Evolutionary conservation across 2,329 filamentous ascomycete species (phyloP), one percentile per base, ranked within the genome.

Genomic region (Cytospora leucostoma): DNA sequence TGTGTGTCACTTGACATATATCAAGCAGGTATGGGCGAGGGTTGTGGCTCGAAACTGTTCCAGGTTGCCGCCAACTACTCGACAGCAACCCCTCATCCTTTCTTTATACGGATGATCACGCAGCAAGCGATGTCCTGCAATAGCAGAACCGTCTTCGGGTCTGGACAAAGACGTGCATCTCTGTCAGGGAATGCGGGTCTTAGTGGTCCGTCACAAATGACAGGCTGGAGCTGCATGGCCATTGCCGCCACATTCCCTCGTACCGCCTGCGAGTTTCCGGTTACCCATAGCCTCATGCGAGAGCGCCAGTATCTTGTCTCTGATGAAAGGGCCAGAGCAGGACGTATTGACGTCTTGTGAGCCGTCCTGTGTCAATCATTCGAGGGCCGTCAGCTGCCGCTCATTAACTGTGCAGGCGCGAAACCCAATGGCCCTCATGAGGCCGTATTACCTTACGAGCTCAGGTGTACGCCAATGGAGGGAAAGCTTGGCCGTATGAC

Each of bases 151-250:
- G 7, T 47, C n/a, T 8, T 19, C 44, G 44, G 44, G 44, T 47
- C 44, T 47, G 44, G 44, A 21, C 10, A 19, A 47, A 21, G 44
- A 47, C 44, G 4, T 11, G 44, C 44, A 47, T 47, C 44, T 8
- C 44, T 47, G 44, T 47, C 44, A 47, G 44, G n/a, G 8, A 47
- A 47, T 21, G 44, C 44, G 19, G 15, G 21, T 59, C 21, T 55
- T 44, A 64, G 61, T 65, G 64, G 64, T 56, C 61, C 57, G 64
- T 64, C 61, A 65, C 53, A 65, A 65, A 65, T 65, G 61, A 65
- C 57, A 65, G 57, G 13, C 49, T 56, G 38, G 19, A 37, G 32
- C 33, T 61, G 57, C 49, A 58, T 58, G n/a, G 55, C 61, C 50
- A 53, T 21, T 32, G 49, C 35, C 47, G 63, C 60, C 61, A 61